Percentiles rank a stretch among this genome's conserved stretches.
phyloP scores from a whole-genome alignment of 352 stramenopile genomes.

The Globisporangium splendens region DNA sequence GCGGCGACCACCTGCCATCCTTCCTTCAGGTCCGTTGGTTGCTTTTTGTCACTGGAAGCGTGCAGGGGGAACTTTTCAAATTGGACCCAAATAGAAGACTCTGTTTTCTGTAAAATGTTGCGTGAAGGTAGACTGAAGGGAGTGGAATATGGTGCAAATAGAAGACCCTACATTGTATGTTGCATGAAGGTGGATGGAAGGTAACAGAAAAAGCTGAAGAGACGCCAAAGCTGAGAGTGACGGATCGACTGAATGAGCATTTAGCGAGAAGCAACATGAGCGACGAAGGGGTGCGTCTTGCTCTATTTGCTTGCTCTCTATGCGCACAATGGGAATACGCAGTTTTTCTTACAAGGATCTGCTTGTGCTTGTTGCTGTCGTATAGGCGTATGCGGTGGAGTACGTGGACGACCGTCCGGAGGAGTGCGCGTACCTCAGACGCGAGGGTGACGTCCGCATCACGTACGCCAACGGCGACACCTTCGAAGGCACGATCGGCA shows the following conservation, averaged over 20 bases:
- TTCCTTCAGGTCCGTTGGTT: neutral
- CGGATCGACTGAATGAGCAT: neutral
- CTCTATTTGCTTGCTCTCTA: neutral
- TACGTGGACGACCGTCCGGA: constrained; percentile 88
- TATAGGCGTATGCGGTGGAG: constrained; percentile 69
- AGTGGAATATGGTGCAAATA: neutral
- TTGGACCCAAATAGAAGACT: neutral
- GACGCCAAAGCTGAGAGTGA: too few species aligned
- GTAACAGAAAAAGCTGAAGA: constrained; percentile 11
- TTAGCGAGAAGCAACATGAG: constrained; percentile 23
- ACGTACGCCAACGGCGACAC: constrained; percentile 88
- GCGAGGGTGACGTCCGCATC: constrained; percentile 83
- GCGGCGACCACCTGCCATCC: constrained; percentile 2
- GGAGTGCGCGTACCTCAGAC: constrained; percentile 81
- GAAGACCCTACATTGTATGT: neutral
- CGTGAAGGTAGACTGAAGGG: constrained; percentile 6
- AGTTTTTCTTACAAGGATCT: neutral
- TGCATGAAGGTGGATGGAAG: neutral
- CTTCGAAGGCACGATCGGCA: constrained; percentile 87
- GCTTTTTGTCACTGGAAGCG: neutral
- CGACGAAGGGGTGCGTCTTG: constrained; percentile 37
- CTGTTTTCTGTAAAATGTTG: neutral
- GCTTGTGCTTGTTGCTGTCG: neutral
- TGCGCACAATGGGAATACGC: neutral
- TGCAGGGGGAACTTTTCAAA: neutral